These are phyloP conservation scores for Musa beccarii DNA, from an alignment of 176 grass and related monocot species.

Conservation along the genomic window DNA sequence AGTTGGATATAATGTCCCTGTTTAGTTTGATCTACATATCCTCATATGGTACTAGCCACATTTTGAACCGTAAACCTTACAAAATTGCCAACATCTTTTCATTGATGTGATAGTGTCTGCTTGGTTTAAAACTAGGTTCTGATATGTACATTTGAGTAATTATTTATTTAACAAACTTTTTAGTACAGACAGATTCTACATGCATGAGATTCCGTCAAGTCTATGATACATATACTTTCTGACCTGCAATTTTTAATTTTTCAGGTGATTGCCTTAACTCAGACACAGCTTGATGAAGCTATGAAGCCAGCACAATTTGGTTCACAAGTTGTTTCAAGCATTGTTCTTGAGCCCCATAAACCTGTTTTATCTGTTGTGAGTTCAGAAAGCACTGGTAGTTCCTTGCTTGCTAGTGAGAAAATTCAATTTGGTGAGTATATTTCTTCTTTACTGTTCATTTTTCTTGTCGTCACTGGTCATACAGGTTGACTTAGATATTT, in stretches of 20 bases:
- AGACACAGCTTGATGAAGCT: slow-evolving; percentile 98
- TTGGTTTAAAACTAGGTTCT: too few relatives aligned
- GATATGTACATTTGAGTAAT: too few relatives aligned
- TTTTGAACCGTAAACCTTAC: too few relatives aligned
- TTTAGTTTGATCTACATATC: not conserved
- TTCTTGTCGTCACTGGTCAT: slow-evolving; percentile 2
- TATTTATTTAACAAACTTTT: too few relatives aligned
- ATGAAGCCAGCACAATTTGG: slow-evolving; percentile 79
- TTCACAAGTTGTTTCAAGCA: slow-evolving; percentile 34
- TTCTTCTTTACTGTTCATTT: not conserved
- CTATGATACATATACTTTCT: not conserved
- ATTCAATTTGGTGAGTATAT: slow-evolving; percentile 93
- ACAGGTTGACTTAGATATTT: slow-evolving; percentile 15
- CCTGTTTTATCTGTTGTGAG: slow-evolving; percentile 29
- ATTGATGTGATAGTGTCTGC: too few relatives aligned
- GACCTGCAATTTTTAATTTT: slow-evolving; percentile 2
- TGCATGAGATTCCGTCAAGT: not conserved
- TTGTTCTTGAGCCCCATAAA: slow-evolving; percentile 57
- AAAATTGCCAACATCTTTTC: too few relatives aligned
- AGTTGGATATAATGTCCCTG: not conserved
- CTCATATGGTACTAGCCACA: not conserved
- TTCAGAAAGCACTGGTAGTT: slow-evolving; percentile 61
- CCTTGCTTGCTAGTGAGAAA: slow-evolving; percentile 78
- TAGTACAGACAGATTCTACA: too few relatives aligned
- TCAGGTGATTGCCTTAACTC: slow-evolving; percentile 91